Evolutionary conservation across 331 rosid species (phyloP).

Genomic region (Phaseolus coccineus): DNA sequence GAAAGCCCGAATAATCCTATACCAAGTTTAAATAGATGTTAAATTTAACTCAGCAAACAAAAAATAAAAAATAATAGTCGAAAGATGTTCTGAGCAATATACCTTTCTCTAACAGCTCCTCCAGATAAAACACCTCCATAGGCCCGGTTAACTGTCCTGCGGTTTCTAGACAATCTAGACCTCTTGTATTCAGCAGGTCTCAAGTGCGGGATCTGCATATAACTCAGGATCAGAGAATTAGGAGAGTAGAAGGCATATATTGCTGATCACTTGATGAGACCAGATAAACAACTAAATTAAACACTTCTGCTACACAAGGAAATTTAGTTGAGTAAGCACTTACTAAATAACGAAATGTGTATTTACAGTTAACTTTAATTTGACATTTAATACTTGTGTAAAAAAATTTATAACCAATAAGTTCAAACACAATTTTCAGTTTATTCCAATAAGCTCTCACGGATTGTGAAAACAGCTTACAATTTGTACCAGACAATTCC

Average conservation of each 20-base stretch:
- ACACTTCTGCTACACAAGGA: too few relatives aligned
- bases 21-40: neutral
- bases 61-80: neutral
- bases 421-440: neutral
- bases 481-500: too few relatives aligned
- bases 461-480: neutral
- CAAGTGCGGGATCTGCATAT: constrained; percentile 82
- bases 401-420: too few relatives aligned
- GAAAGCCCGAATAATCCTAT: constrained; percentile 69
- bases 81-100: neutral
- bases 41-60: neutral
- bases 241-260: too few relatives aligned
- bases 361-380: neutral
- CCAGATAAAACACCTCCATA: constrained; percentile 88
- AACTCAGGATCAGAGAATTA: constrained; percentile 12
- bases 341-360: neutral
- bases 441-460: neutral
- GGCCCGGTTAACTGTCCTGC: constrained; percentile 76
- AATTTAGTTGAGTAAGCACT: neutral
- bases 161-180: constrained; percentile 79
- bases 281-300: neutral
- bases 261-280: too few relatives aligned
- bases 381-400: neutral
- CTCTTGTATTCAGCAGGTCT: constrained; percentile 91
- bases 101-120: constrained; percentile 89